phyloP scores from a whole-genome alignment of 164 flowering plant species.

The Sedum album region DNA sequence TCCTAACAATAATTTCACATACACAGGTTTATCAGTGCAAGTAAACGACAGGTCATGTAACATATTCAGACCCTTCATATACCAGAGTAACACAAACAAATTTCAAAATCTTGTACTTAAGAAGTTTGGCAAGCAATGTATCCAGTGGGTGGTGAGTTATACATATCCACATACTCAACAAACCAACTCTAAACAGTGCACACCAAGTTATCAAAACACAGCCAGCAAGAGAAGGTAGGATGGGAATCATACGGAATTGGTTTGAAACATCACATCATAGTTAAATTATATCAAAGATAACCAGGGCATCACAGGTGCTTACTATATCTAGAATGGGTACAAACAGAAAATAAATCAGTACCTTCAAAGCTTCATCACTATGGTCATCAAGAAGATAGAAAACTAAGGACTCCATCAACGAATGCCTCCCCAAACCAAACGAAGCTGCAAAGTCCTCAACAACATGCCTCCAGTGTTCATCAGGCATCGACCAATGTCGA shows the following conservation, averaged over 20 bases:
- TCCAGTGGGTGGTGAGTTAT: not conserved
- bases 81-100: not conserved
- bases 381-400: constrained; percentile 94
- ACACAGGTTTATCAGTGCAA: not conserved
- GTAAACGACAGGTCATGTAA: too few species aligned
- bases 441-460: constrained; percentile 84
- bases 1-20: not conserved
- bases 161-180: too few species aligned
- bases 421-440: constrained; percentile 62
- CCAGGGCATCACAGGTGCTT: not conserved
- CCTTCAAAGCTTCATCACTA: constrained; percentile 71
- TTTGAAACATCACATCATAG: not conserved
- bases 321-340: not conserved
- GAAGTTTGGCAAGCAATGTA: not conserved
- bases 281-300: not conserved
- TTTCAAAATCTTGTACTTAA: not conserved
- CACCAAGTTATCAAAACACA: not conserved
- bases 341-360: constrained; percentile 19
- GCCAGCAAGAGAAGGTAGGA: not conserved
- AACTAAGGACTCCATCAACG: constrained; percentile 65
- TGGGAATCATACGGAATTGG: too few species aligned
- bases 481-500: constrained; percentile 73
- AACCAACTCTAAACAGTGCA: not conserved
- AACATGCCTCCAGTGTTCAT: constrained; percentile 55
- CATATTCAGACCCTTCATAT: not conserved